Evolutionary conservation across 495 filamentous ascomycete species (phyloP).

Genomic region (Tuber borchii): DNA sequence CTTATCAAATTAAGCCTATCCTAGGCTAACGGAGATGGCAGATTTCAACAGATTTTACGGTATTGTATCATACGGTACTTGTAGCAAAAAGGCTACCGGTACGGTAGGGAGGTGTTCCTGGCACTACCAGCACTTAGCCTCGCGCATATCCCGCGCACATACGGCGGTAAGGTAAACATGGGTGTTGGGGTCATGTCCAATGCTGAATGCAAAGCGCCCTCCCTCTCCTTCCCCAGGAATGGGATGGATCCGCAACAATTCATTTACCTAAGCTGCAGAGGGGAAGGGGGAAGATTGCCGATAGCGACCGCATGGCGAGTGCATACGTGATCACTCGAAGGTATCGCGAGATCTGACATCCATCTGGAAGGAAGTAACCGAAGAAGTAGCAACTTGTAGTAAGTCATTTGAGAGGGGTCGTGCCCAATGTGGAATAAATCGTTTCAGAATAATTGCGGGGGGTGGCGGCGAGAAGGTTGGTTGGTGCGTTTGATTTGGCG

Average conservation of each 20-base stretch:
- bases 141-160: background rate
- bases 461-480: background rate
- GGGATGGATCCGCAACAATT: background rate
- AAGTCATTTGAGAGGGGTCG: background rate
- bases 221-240: background rate
- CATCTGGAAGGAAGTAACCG: constrained; percentile 1
- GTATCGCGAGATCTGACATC: background rate
- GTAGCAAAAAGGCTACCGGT: too few relatives aligned
- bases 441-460: background rate
- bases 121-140: background rate
- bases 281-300: background rate
- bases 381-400: background rate
- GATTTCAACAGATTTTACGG: too few relatives aligned
- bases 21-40: too few relatives aligned
- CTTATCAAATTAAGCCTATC: too few relatives aligned
- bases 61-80: too few relatives aligned
- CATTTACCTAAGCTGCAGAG: background rate
- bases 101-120: background rate
- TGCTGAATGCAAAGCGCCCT: background rate
- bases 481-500: background rate
- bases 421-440: background rate
- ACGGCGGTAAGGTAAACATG: background rate
- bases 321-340: background rate
- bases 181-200: background rate
- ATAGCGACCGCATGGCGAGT: background rate